Conservation (phyloP, 2,329 filamentous ascomycete genomes). For the Chaetomium sp. region DNA sequence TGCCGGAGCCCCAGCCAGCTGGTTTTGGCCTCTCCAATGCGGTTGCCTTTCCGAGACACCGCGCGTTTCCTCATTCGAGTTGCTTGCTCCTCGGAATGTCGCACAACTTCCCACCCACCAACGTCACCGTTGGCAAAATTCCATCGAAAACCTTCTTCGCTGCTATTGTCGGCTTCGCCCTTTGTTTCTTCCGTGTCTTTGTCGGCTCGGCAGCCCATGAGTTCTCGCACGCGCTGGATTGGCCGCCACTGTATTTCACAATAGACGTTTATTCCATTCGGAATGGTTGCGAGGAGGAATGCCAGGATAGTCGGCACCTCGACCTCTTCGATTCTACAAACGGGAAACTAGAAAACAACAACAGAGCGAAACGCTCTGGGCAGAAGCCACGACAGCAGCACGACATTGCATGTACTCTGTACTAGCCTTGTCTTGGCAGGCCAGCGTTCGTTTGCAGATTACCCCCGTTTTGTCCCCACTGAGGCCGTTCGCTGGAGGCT, state of each 20-base stretch:
- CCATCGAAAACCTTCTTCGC: no score
- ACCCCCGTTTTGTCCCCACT: no score
- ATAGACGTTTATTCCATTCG: background rate
- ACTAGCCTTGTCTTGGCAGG: conserved; percentile 7
- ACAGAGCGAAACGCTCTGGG: background rate
- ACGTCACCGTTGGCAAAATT: no score
- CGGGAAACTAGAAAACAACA: background rate
- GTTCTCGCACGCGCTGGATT: background rate
- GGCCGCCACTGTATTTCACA: no score
- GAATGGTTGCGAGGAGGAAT: background rate
- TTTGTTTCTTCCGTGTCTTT: no score
- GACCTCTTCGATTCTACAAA: background rate
- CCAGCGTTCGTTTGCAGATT: background rate
- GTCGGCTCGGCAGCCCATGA: background rate
- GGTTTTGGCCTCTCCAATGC: background rate
- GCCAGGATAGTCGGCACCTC: background rate
- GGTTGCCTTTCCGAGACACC: background rate
- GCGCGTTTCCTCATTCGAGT: background rate
- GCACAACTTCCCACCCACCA: no score
- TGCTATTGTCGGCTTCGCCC: no score
- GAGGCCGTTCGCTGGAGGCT: background rate
- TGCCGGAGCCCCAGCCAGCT: background rate
- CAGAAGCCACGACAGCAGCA: background rate
- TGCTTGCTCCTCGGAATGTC: no score
- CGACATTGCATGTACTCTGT: background rate